Evolutionary conservation across 371 early-diverging fungal species (phyloP).

Genomic region (Mortierella sp.): DNA sequence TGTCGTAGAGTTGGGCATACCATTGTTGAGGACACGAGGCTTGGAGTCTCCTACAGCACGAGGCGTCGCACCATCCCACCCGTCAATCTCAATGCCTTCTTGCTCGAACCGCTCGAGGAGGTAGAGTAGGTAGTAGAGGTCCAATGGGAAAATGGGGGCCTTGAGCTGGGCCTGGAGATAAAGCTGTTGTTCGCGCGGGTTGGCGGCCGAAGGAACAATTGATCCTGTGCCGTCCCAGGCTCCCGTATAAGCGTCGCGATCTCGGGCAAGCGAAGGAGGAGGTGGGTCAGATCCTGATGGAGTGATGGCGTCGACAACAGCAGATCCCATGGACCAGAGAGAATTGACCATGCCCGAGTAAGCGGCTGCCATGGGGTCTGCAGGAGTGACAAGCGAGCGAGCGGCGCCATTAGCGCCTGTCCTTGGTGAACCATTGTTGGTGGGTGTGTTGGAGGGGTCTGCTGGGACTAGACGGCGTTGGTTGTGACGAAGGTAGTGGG

Average conservation of each 20-base stretch:
- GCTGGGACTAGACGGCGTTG: constrained; percentile 57
- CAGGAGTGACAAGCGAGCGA: constrained; percentile 43
- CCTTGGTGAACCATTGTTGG: constrained; percentile 26
- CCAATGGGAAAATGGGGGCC: constrained; percentile 65
- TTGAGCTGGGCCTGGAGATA: constrained; percentile 57
- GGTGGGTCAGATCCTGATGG: constrained; percentile 40
- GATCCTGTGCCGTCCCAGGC: constrained; percentile 66
- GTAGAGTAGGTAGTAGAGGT: constrained; percentile 72
- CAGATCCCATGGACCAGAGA: constrained; percentile 46
- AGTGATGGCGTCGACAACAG: constrained; percentile 38
- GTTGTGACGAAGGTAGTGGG: constrained; percentile 73
- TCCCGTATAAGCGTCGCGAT: constrained; percentile 61
- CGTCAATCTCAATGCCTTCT: constrained; percentile 70
- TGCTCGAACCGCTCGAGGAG: constrained; percentile 71
- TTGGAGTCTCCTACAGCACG: constrained; percentile 43
- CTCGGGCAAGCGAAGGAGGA: constrained; percentile 31
- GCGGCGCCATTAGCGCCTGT: constrained; percentile 25
- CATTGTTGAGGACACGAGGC: constrained; percentile 33
- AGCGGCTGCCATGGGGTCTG: constrained; percentile 53
- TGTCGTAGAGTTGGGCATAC: constrained; percentile 9
- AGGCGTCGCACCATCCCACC: constrained; percentile 50
- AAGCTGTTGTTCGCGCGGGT: constrained; percentile 59
- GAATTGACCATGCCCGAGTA: constrained; percentile 57
- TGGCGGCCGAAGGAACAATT: constrained; percentile 46
- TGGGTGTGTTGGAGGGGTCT: constrained; percentile 12